Percentiles rank a stretch among this genome's conserved stretches.
Conservation (phyloP, 768 basidiomycete genomes). For the Amanita pseudoporphyria region DNA sequence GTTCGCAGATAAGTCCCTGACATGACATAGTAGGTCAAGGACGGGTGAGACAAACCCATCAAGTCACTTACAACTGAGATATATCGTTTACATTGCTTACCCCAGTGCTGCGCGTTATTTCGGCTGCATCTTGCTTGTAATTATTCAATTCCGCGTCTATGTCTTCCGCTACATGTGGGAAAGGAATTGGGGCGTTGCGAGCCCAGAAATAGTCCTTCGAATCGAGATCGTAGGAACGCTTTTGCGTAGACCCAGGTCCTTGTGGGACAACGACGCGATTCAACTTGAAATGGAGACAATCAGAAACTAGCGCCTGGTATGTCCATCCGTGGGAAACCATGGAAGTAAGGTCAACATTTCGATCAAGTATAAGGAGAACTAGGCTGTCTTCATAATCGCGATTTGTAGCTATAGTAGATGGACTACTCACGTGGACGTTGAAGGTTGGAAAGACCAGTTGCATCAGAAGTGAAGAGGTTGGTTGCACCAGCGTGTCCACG, state of each 20-base stretch:
- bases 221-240: slow-evolving; percentile 84
- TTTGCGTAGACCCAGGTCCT: slow-evolving; percentile 51
- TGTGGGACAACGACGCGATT: slow-evolving; percentile 82
- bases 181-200: slow-evolving; percentile 90
- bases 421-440: slow-evolving; percentile 70
- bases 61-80: slow-evolving; percentile 66
- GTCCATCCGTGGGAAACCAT: slow-evolving; percentile 98
- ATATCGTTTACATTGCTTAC: slow-evolving; percentile 95
- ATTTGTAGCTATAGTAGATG: background rate
- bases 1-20: slow-evolving; percentile 83
- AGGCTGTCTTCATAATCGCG: slow-evolving; percentile 11
- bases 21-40: slow-evolving; percentile 1
- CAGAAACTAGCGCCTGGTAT: slow-evolving; percentile 95
- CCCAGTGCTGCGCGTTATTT: slow-evolving; percentile 92
- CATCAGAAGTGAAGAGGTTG: slow-evolving; percentile 70
- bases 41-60: background rate
- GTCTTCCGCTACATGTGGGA: slow-evolving; percentile 97
- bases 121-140: slow-evolving; percentile 93
- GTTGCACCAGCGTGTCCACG: slow-evolving; percentile 37
- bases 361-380: slow-evolving; percentile 92
- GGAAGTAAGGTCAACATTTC: slow-evolving; percentile 90
- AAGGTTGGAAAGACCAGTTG: slow-evolving; percentile 74
- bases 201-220: slow-evolving; percentile 99
- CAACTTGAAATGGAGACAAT: slow-evolving; percentile 94
- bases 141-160: slow-evolving; percentile 87